Evolutionary conservation across 257 asterid genomes (phyloP).

Genomic region (Solanum ahanhuiri): DNA sequence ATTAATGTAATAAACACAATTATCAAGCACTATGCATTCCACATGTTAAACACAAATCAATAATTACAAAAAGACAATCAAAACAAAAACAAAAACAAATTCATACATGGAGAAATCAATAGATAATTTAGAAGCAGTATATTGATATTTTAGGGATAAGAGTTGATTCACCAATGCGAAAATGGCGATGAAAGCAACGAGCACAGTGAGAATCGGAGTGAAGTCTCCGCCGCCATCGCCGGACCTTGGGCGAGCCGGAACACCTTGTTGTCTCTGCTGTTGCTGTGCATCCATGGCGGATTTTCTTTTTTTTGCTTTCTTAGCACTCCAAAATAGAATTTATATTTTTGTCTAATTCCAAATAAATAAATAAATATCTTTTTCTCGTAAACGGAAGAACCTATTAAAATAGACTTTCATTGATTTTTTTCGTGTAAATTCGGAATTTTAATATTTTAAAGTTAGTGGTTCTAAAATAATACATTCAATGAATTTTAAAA

Average conservation of each 20-base stretch:
- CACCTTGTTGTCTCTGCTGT: slow-evolving; percentile 32
- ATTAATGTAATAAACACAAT: neutral
- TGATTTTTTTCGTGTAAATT: too few relatives aligned
- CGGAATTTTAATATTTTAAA: too few relatives aligned
- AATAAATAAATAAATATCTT: neutral
- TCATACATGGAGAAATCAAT: neutral
- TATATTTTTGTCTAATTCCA: neutral
- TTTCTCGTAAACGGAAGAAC: neutral
- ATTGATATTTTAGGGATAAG: neutral
- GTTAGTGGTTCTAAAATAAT: too few relatives aligned
- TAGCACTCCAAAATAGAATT: neutral
- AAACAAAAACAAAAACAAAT: neutral
- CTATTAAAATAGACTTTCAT: too few relatives aligned
- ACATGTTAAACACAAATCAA: neutral
- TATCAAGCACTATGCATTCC: neutral
- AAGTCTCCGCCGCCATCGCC: slow-evolving; percentile 33
- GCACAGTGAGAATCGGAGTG: slow-evolving; percentile 29
- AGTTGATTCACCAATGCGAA: slow-evolving; percentile 28
- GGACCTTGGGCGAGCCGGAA: slow-evolving; percentile 19
- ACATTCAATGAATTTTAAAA: too few relatives aligned
- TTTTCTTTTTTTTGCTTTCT: neutral
- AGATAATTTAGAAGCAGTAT: neutral
- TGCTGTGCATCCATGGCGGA: slow-evolving; percentile 60
- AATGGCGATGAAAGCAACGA: slow-evolving; percentile 36
- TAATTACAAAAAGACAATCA: neutral